Percentiles rank a stretch among this genome's conserved stretches.
Evolutionary conservation across 768 basidiomycete species (phyloP).

Genomic region (Pleurotus tuber-regium): DNA sequence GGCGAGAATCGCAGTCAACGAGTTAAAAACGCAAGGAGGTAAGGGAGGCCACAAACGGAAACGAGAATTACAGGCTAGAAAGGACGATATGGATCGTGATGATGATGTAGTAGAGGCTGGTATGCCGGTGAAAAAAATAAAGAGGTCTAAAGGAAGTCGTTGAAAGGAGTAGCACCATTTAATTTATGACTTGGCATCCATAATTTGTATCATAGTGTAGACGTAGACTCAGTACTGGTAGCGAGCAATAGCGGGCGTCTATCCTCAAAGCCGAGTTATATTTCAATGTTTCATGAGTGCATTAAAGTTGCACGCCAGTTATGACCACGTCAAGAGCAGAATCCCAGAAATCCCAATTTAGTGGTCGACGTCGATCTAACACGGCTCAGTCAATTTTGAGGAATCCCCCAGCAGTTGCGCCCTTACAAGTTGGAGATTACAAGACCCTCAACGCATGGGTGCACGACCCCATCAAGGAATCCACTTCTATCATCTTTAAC

Average conservation of each 20-base stretch:
- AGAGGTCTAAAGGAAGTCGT: slow-evolving; percentile 48
- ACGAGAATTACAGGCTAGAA: slow-evolving; percentile 39
- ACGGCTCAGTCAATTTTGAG: slow-evolving; percentile 68
- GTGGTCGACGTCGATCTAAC: slow-evolving; percentile 65
- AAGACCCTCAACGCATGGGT: slow-evolving; percentile 73
- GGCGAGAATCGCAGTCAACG: slow-evolving; percentile 68
- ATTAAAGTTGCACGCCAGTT: no score
- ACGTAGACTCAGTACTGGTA: no score
- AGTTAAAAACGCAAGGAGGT: slow-evolving; percentile 68
- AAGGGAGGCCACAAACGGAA: slow-evolving; percentile 33
- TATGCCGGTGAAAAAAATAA: slow-evolving; percentile 65
- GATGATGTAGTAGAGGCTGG: slow-evolving; percentile 93
- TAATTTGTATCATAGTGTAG: no score
- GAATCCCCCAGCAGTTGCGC: slow-evolving; percentile 32
- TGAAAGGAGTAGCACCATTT: no score
- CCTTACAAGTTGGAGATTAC: slow-evolving; percentile 60
- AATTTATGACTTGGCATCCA: no score
- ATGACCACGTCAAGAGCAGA: slow-evolving; percentile 62
- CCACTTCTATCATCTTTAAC: slow-evolving; percentile 61
- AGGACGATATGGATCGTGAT: slow-evolving; percentile 84
- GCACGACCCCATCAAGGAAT: slow-evolving; percentile 58
- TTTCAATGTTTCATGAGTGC: no score
- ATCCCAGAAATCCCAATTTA: slow-evolving; percentile 52
- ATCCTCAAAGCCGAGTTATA: no score
- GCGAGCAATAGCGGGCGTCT: no score